A percentile compares a stretch with the other conserved stretches of the same genome.
Conservation (phyloP, 31 red algal genomes). For the Odonthalia washingtoniensis region DNA sequence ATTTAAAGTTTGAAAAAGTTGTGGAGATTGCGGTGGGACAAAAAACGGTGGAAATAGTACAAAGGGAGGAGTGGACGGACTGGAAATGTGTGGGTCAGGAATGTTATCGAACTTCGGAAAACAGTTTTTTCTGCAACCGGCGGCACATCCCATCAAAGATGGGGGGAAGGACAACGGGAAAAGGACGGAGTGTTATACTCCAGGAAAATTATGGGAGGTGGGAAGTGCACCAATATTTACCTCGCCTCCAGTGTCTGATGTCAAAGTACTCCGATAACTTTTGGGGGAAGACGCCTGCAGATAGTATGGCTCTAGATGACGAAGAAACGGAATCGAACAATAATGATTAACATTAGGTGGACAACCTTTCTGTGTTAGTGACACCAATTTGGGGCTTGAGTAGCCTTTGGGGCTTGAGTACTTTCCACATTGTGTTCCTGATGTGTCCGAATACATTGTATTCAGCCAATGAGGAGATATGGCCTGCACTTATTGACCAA, state of each 20-base stretch:
- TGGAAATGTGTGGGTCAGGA: background rate
- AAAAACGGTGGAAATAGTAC: slow-evolving; percentile 6
- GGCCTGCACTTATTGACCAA: too few species aligned
- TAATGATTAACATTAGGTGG: too few species aligned
- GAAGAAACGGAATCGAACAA: background rate
- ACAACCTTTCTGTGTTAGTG: too few species aligned
- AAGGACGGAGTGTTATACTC: background rate
- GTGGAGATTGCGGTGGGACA: slow-evolving; percentile 17
- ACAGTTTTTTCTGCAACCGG: background rate
- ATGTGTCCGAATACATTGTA: too few species aligned
- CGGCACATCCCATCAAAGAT: background rate
- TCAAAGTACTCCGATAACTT: background rate
- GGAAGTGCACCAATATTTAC: background rate
- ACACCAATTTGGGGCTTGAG: too few species aligned
- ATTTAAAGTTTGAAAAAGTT: background rate
- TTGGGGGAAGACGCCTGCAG: background rate
- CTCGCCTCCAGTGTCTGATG: background rate
- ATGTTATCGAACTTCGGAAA: slow-evolving; percentile 31
- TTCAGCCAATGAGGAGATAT: too few species aligned
- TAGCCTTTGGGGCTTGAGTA: too few species aligned
- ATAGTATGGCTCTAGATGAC: background rate
- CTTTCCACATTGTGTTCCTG: too few species aligned
- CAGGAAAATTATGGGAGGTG: slow-evolving; percentile 4
- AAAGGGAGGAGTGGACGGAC: background rate
- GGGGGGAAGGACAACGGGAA: background rate